phyloP scores from a whole-genome alignment of 495 filamentous ascomycete species.

The Monascus purpureus region DNA sequence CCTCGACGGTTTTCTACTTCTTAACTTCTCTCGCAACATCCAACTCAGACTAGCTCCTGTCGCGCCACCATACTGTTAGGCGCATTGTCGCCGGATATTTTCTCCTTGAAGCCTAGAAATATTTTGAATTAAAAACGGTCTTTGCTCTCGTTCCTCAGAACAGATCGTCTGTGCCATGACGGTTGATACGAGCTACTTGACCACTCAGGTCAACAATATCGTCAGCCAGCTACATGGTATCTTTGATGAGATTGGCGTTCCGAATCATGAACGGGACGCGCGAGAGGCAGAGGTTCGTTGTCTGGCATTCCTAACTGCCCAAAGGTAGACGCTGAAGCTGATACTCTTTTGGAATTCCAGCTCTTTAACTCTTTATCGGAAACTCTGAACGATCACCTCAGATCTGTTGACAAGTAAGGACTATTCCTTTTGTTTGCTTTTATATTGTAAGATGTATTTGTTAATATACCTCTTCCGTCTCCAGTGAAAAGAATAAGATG shows the following conservation, averaged over 20 bases:
- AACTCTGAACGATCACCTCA: slow-evolving; percentile 72
- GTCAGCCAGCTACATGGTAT: slow-evolving; percentile 80
- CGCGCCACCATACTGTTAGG: slow-evolving; percentile 6
- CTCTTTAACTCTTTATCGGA: slow-evolving; percentile 80
- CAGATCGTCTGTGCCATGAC: too few relatives aligned
- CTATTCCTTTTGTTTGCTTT: not conserved
- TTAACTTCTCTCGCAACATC: too few relatives aligned
- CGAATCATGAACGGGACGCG: slow-evolving; percentile 74
- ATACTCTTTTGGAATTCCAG: slow-evolving; percentile 26
- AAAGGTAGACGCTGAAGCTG: slow-evolving; percentile 3
- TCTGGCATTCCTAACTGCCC: too few relatives aligned
- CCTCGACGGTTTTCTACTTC: too few relatives aligned
- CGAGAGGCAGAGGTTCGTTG: slow-evolving; percentile 68
- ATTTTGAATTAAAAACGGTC: not conserved
- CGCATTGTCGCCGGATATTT: slow-evolving; percentile 7
- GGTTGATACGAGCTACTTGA: slow-evolving; percentile 83
- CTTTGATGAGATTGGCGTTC: slow-evolving; percentile 92
- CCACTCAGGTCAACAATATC: slow-evolving; percentile 86
- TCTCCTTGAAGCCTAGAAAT: slow-evolving; percentile 1
- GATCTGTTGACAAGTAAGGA: slow-evolving; percentile 54
- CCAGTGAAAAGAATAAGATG: slow-evolving; percentile 75
- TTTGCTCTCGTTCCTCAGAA: too few relatives aligned
- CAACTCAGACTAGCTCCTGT: too few relatives aligned
- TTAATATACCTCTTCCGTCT: slow-evolving; percentile 1
- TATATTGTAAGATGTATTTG: not conserved